Conservation (phyloP, 169 alveolate genomes). For the Perkinsus marinus region DNA sequence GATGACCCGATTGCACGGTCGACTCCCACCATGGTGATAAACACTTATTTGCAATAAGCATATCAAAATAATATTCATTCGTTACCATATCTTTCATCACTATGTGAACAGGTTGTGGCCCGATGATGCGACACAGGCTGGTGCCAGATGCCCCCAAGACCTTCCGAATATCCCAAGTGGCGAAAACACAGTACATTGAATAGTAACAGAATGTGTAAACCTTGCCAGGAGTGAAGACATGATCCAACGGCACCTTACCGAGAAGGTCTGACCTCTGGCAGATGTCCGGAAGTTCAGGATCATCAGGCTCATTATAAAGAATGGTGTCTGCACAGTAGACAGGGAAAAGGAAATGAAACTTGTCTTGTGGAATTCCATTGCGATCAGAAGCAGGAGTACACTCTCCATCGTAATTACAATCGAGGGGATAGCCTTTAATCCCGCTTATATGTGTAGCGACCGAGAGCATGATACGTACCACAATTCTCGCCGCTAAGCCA, state of each 20-base stretch:
- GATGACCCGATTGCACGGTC: neutral
- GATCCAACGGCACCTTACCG: neutral
- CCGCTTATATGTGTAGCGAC: neutral
- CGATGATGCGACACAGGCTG: neutral
- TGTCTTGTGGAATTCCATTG: neutral
- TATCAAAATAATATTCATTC: neutral
- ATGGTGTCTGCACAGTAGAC: neutral
- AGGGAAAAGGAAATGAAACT: neutral
- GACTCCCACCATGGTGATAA: neutral
- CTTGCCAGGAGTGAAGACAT: neutral
- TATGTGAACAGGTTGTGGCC: neutral
- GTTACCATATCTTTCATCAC: neutral
- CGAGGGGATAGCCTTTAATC: neutral
- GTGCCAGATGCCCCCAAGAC: neutral
- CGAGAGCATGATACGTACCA: neutral
- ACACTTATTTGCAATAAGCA: neutral
- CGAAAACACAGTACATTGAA: neutral
- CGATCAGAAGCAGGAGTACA: too few species aligned
- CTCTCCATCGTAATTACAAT: neutral
- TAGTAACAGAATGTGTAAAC: neutral
- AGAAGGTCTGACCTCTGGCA: neutral
- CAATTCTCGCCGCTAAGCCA: neutral
- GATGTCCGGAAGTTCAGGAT: neutral
- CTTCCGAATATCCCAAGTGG: neutral
- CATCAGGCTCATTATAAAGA: neutral